Conservation (phyloP, 164 flowering plant genomes). For the Akebia trifoliata region DNA sequence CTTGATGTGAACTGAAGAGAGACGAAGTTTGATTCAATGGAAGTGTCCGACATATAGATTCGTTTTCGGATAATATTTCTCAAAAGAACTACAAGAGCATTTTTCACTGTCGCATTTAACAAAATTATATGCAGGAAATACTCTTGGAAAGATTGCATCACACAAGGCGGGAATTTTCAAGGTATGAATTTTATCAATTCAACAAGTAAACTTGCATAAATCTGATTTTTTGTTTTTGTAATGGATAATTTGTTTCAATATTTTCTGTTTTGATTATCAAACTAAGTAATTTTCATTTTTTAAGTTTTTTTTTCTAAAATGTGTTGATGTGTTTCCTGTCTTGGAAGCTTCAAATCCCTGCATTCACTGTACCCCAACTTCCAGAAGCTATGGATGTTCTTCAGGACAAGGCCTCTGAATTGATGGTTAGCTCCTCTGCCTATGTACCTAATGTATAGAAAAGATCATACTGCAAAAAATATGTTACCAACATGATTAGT, state of each 20-base stretch:
- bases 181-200: slow-evolving; percentile 33
- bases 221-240: neutral
- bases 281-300: slow-evolving; percentile 31
- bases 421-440: slow-evolving; percentile 38
- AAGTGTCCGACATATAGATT: no score
- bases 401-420: slow-evolving; percentile 40
- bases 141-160: slow-evolving; percentile 67
- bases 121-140: slow-evolving; percentile 54
- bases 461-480: neutral
- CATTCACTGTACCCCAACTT: slow-evolving; percentile 72
- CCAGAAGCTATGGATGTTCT: slow-evolving; percentile 86
- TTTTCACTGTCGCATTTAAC: neutral
- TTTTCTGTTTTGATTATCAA: slow-evolving; percentile 15
- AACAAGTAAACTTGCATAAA: slow-evolving; percentile 4
- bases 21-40: no score
- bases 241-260: slow-evolving; percentile 15
- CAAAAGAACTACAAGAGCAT: neutral
- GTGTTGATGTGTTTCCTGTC: slow-evolving; percentile 42
- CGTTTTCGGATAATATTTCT: no score
- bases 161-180: slow-evolving; percentile 95
- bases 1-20: no score
- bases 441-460: neutral
- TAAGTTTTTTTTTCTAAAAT: slow-evolving; percentile 42
- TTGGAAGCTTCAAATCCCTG: slow-evolving; percentile 74
- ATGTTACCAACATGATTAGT: neutral